Percentiles rank a stretch among this genome's conserved stretches.
Evolutionary conservation across 371 early-diverging fungal genomes (phyloP).

Genomic region (Mortierella polycephala): DNA sequence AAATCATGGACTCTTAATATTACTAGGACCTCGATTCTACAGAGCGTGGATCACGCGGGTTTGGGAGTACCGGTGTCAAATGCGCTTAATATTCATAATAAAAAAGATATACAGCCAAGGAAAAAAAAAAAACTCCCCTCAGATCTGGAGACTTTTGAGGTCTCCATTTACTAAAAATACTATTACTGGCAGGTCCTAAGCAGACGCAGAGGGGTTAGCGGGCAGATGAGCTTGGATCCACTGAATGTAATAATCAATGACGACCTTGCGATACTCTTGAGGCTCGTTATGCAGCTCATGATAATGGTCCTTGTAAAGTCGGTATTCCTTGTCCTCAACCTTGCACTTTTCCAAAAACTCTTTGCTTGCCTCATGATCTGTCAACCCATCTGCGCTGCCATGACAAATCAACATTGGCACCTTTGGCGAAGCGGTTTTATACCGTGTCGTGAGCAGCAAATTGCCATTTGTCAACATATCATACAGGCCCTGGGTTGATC

Average conservation of each 20-base stretch:
- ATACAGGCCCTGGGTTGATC: slow-evolving; percentile 30
- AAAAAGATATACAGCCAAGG: too few relatives aligned
- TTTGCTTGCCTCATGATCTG: slow-evolving; percentile 50
- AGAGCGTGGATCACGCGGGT: slow-evolving; percentile 88
- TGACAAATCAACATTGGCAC: slow-evolving; percentile 48
- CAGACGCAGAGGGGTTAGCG: not conserved
- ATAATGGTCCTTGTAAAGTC: slow-evolving; percentile 59
- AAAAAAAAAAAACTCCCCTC: too few relatives aligned
- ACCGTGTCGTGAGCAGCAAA: slow-evolving; percentile 29
- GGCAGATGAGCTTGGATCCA: slow-evolving; percentile 62
- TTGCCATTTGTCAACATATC: slow-evolving; percentile 53
- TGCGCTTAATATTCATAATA: not conserved
- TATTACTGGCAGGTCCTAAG: too few relatives aligned
- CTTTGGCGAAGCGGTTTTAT: slow-evolving; percentile 18
- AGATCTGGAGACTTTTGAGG: too few relatives aligned
- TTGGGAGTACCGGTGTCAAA: slow-evolving; percentile 92
- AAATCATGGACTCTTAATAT: not conserved
- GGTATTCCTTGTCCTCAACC: slow-evolving; percentile 61
- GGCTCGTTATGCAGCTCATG: slow-evolving; percentile 68
- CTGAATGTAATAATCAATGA: slow-evolving; percentile 60
- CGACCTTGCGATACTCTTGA: slow-evolving; percentile 57
- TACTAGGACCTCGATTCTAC: slow-evolving; percentile 76
- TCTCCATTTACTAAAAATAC: too few relatives aligned
- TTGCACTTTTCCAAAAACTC: slow-evolving; percentile 56
- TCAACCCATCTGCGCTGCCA: slow-evolving; percentile 63